A percentile compares a stretch with the other conserved stretches of the same genome.
Evolutionary conservation across 164 flowering plant genomes (phyloP).

Genomic region (Magnolia officinalis): DNA sequence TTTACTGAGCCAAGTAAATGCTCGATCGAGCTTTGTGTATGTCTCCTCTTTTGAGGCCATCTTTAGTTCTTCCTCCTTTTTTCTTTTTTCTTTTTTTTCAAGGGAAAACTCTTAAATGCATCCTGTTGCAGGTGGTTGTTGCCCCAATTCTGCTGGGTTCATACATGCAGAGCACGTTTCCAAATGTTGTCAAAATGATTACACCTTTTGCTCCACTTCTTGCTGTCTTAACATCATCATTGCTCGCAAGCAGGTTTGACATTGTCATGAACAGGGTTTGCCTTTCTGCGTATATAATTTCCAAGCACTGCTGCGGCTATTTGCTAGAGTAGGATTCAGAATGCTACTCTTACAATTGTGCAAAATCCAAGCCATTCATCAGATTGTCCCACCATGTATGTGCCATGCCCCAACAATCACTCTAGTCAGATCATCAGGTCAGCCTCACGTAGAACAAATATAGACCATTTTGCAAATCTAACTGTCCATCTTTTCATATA

Average conservation of each 20-base stretch:
- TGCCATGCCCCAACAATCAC: too few relatives aligned
- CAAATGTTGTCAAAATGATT: slow-evolving; percentile 45
- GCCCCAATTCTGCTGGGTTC: slow-evolving; percentile 77
- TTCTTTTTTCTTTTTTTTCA: neutral
- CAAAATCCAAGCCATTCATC: too few relatives aligned
- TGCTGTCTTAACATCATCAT: slow-evolving; percentile 62
- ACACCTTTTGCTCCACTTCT: slow-evolving; percentile 69
- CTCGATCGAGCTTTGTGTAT: neutral
- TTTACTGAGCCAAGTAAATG: neutral
- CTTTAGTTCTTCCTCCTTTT: neutral
- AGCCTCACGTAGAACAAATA: too few relatives aligned
- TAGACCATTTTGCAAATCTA: too few relatives aligned
- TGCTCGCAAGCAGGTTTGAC: slow-evolving; percentile 67
- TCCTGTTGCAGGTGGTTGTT: slow-evolving; percentile 59
- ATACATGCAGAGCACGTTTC: slow-evolving; percentile 58
- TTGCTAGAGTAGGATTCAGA: too few relatives aligned
- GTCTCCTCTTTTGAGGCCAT: neutral
- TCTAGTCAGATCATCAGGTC: too few relatives aligned
- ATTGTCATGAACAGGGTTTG: neutral
- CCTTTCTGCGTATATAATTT: too few relatives aligned
- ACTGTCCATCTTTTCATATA: too few relatives aligned
- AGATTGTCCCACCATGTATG: too few relatives aligned
- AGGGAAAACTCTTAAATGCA: neutral
- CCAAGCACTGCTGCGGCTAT: too few relatives aligned
- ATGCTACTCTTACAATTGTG: too few relatives aligned